These are phyloP conservation scores for Darksidea phi DNA, from an alignment of 495 filamentous ascomycete species.

Conservation along the genomic window DNA sequence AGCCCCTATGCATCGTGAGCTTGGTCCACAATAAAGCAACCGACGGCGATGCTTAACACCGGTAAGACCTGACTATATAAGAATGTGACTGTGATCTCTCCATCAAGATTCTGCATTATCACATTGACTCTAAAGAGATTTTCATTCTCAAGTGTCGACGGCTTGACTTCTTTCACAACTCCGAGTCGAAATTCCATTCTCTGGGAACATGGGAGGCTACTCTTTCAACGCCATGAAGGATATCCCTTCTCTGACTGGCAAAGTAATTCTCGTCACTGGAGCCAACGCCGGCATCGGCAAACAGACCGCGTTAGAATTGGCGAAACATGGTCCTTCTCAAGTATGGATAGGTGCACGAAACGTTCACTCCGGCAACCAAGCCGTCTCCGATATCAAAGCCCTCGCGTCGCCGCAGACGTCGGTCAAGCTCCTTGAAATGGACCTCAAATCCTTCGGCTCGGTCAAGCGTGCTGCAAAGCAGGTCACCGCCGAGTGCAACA, in stretches of 20 bases:
- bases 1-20: too few species aligned
- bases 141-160: too few species aligned
- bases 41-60: too few species aligned
- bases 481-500: slow-evolving; percentile 39
- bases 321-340: slow-evolving; percentile 50
- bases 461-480: slow-evolving; percentile 48
- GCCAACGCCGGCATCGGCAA: slow-evolving; percentile 52
- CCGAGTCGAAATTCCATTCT: too few species aligned
- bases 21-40: too few species aligned
- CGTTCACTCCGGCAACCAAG: slow-evolving; percentile 40
- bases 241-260: slow-evolving; percentile 40
- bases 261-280: slow-evolving; percentile 44
- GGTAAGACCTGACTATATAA: too few species aligned
- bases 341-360: slow-evolving; percentile 56
- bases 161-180: too few species aligned
- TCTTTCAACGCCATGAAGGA: slow-evolving; percentile 36
- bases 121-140: too few species aligned
- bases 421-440: slow-evolving; percentile 45
- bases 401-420: slow-evolving; percentile 41
- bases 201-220: too few species aligned
- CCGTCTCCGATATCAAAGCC: slow-evolving; percentile 47
- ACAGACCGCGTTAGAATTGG: slow-evolving; percentile 52
- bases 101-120: too few species aligned
- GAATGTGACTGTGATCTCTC: too few species aligned
- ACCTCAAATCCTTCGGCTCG: slow-evolving; percentile 48